Evolutionary conservation across 2,329 filamentous ascomycete species (phyloP), one percentile per base, ranked within the genome.

Genomic region (Eurotiales sp.): DNA sequence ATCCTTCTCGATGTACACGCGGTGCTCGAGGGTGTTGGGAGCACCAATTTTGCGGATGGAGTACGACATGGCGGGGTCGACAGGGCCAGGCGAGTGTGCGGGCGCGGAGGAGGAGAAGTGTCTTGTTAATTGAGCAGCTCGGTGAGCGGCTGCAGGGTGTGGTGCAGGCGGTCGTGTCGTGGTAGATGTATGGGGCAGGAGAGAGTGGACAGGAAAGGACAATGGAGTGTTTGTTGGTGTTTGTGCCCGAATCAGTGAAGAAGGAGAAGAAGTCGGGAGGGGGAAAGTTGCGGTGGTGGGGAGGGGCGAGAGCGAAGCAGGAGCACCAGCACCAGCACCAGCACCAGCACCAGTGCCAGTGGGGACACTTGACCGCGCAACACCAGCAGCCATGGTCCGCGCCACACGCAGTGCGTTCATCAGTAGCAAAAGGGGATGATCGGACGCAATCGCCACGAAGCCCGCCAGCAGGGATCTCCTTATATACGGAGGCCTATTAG

Each of bases 1-100:
- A 87, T 97, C 89, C 81, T 95, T 91, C 82, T 99, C 92, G 70
- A 97, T 85, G 83, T 87, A 99, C 77, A 96, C 86, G 70, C 93
- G 89, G 84, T 96, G 90, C 80, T 97, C 91, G 71, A 96, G 81
- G 64, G 93, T 97, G 82, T 96, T 87, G 67, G 90, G 83, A 67
- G 88, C 84, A 66, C 81, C 93, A 70, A 96, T 80, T 82, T 95
- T 96, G 78, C 91, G 87, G 71, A 87, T 75, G 67, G 79, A 80
- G 80, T 90, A 99, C 58, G 70, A 59, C 72, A 69, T 65, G 56
- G 55, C 67, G 62, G 63, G 52, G 45, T 50, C 32, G 32, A 37
- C 51, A 47, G 52, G 59, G 49, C 58, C 52, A 21, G 64, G 56
- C 46, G 64, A 53, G 36, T 60, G 57, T 19, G 58, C 56, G 39